phyloP scores from a whole-genome alignment of 345 rosid species.

The Salix udensis region DNA sequence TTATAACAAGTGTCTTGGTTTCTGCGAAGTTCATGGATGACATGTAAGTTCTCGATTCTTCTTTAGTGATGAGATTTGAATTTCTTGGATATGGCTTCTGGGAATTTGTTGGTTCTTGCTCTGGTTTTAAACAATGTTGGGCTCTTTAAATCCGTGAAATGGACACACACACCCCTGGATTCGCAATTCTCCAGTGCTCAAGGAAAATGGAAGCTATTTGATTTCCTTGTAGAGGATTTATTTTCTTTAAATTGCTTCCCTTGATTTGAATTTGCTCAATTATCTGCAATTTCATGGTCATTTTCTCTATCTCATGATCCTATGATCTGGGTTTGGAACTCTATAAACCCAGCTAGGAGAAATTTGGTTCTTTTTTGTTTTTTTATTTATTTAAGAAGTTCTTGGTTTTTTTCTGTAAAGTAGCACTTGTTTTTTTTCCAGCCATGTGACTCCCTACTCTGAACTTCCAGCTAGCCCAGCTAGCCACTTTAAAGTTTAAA shows the following conservation, averaged over 20 bases:
- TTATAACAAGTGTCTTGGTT: constrained; percentile 81
- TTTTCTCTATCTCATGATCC: neutral
- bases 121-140: neutral
- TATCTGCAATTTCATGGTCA: too few species aligned
- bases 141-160: neutral
- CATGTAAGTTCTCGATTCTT: constrained; percentile 46
- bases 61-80: neutral
- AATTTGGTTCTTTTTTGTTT: neutral
- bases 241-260: neutral
- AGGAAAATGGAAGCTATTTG: too few species aligned
- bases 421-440: neutral
- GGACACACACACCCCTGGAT: neutral
- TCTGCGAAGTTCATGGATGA: constrained; percentile 94
- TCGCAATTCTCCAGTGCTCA: too few species aligned
- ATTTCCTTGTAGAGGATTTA: too few species aligned
- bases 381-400: neutral
- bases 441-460: neutral
- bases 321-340: constrained; percentile 4
- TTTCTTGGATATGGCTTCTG: neutral
- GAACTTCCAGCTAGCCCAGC: neutral
- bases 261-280: neutral
- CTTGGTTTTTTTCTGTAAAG: neutral
- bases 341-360: neutral
- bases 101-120: neutral
- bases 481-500: neutral